Conservation (phyloP, 805 yeast genomes). For the Yamadazyma ubonensis region DNA sequence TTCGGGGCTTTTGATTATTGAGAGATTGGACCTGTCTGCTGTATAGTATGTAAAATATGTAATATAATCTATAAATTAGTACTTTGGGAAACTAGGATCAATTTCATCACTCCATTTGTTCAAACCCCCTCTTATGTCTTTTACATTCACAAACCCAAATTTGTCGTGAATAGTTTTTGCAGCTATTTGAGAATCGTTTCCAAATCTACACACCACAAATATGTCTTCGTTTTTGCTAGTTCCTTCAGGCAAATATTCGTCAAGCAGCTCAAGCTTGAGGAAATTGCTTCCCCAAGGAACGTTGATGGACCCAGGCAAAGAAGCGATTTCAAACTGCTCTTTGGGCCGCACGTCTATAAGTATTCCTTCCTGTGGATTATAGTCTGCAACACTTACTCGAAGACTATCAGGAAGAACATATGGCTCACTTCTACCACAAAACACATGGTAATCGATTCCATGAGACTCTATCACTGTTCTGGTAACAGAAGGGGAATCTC, state of each 20-base stretch:
- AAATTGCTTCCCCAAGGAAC: constrained; percentile 55
- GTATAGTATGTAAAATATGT: neutral
- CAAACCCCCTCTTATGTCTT: constrained; percentile 79
- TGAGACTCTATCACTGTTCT: constrained; percentile 45
- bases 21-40: constrained; percentile 31
- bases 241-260: constrained; percentile 16
- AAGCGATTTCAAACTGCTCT: constrained; percentile 71
- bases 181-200: constrained; percentile 88
- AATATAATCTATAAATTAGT: constrained; percentile 32
- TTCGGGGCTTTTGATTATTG: constrained; percentile 51
- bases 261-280: constrained; percentile 22
- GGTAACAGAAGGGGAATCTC: constrained; percentile 51
- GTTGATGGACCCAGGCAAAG: constrained; percentile 58
- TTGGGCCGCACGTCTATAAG: constrained; percentile 76
- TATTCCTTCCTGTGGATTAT: constrained; percentile 23
- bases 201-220: constrained; percentile 77
- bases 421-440: constrained; percentile 66
- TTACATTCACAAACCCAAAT: constrained; percentile 48
- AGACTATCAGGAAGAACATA: constrained; percentile 44
- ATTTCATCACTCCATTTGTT: constrained; percentile 61
- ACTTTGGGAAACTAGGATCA: constrained; percentile 62
- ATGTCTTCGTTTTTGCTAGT: constrained; percentile 26
- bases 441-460: constrained; percentile 60
- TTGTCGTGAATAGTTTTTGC: constrained; percentile 53
- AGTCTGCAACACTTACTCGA: constrained; percentile 47